These are phyloP conservation scores for Sarocladium kiliense DNA, from an alignment of 2,329 filamentous ascomycete species.

Conservation along the genomic window DNA sequence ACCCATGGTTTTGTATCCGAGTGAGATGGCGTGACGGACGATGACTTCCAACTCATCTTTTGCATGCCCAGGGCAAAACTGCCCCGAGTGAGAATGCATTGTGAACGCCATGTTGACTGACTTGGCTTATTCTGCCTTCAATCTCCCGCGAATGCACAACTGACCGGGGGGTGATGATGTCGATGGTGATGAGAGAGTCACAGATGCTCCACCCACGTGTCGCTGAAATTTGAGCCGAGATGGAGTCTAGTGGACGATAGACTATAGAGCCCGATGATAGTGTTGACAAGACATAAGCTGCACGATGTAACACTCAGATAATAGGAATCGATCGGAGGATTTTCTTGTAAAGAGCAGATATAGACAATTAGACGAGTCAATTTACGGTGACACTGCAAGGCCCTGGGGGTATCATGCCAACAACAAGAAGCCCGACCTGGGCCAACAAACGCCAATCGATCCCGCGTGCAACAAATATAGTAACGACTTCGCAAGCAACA, in stretches of 20 bases:
- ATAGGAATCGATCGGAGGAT: not conserved
- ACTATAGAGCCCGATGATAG: too few relatives aligned
- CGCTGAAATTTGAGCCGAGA: not conserved
- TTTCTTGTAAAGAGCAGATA: not conserved
- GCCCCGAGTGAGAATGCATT: slow-evolving; percentile 95
- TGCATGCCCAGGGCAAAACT: slow-evolving; percentile 92
- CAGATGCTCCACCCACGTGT: not conserved
- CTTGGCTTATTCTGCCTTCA: not conserved
- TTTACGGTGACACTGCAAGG: not conserved
- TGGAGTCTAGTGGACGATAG: too few relatives aligned
- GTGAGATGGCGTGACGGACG: slow-evolving; percentile 69
- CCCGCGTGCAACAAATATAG: not conserved
- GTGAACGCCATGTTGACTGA: slow-evolving; percentile 75
- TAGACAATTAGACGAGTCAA: not conserved
- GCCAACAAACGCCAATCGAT: not conserved
- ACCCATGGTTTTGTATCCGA: slow-evolving; percentile 77
- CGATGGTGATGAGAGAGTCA: not conserved
- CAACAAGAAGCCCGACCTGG: not conserved
- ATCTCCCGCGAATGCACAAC: too few relatives aligned
- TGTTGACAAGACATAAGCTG: too few relatives aligned
- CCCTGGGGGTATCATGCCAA: slow-evolving; percentile 2
- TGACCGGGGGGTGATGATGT: not conserved
- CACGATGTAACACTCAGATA: too few relatives aligned
- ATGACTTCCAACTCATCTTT: slow-evolving; percentile 80
- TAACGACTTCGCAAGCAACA: not conserved